Conservation (phyloP, 768 basidiomycete species). For the Gelatoporia subvermispora region DNA sequence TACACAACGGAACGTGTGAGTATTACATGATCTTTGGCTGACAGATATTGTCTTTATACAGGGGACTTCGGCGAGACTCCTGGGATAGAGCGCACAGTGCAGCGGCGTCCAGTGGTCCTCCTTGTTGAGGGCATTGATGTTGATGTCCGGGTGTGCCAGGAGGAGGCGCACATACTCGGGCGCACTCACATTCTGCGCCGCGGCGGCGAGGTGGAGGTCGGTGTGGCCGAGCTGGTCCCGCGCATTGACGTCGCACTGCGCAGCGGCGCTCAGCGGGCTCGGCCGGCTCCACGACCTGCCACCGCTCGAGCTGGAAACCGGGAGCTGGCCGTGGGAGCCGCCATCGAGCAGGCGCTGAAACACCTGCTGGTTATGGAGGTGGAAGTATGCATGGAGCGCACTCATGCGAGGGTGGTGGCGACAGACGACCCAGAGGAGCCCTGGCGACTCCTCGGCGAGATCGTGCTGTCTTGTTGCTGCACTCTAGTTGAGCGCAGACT, state of each 20-base stretch:
- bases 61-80: conserved; percentile 70
- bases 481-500: neutral
- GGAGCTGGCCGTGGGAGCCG: conserved; percentile 17
- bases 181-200: conserved; percentile 53
- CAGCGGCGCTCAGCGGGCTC: conserved; percentile 30
- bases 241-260: conserved; percentile 57
- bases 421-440: conserved; percentile 16
- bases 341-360: conserved; percentile 73
- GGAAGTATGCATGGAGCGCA: conserved; percentile 75
- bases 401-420: conserved; percentile 46
- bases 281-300: conserved; percentile 55
- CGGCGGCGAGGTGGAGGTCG: conserved; percentile 77
- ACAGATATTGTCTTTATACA: too few relatives aligned
- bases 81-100: conserved; percentile 80
- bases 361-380: conserved; percentile 64
- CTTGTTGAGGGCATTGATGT: conserved; percentile 72
- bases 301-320: conserved; percentile 39
- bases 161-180: conserved; percentile 76
- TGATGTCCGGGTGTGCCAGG: conserved; percentile 68
- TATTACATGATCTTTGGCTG: too few relatives aligned
- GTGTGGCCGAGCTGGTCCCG: conserved; percentile 70
- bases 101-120: conserved; percentile 92
- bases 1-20: too few relatives aligned
- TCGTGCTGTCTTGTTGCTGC: conserved; percentile 6
- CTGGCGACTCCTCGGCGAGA: conserved; percentile 15